phyloP scores from a whole-genome alignment of 1,284 basidiomycete species.

The Pyrrhoderma noxium region DNA sequence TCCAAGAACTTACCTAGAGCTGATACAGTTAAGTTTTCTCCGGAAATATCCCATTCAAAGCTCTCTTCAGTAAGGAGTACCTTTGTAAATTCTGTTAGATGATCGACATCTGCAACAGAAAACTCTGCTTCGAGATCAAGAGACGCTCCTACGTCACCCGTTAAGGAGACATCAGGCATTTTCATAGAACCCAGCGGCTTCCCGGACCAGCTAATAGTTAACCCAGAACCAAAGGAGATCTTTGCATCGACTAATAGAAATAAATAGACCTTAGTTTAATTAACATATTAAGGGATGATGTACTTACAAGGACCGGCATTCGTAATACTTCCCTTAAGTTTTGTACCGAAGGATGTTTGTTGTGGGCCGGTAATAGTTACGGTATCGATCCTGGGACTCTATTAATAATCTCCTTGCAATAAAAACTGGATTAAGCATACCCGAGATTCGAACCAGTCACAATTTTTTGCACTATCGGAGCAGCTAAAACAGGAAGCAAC shows the following conservation, averaged over 20 bases:
- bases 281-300: neutral
- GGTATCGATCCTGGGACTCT: slow-evolving; percentile 45
- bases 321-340: slow-evolving; percentile 59
- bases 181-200: slow-evolving; percentile 53
- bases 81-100: slow-evolving; percentile 63
- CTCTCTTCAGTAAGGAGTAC: slow-evolving; percentile 56
- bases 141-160: slow-evolving; percentile 56
- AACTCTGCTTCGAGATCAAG: slow-evolving; percentile 54
- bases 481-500: slow-evolving; percentile 65
- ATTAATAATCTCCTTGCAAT: neutral
- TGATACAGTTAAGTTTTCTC: slow-evolving; percentile 55
- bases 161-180: slow-evolving; percentile 52
- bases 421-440: slow-evolving; percentile 27
- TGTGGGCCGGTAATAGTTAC: slow-evolving; percentile 54
- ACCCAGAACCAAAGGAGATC: slow-evolving; percentile 59
- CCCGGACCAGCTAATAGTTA: slow-evolving; percentile 59
- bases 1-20: slow-evolving; percentile 41
- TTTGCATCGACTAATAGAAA: slow-evolving; percentile 52
- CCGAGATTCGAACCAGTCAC: slow-evolving; percentile 53
- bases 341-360: slow-evolving; percentile 53
- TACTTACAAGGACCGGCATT: slow-evolving; percentile 69
- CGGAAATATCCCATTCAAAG: slow-evolving; percentile 70
- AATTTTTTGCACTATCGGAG: slow-evolving; percentile 76
- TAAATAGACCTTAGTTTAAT: slow-evolving; percentile 12
- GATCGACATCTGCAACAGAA: slow-evolving; percentile 50